These are phyloP conservation scores for Hymenoscyphus occultus DNA, from an alignment of 2,329 filamentous ascomycete genomes.

Conservation along the genomic window DNA sequence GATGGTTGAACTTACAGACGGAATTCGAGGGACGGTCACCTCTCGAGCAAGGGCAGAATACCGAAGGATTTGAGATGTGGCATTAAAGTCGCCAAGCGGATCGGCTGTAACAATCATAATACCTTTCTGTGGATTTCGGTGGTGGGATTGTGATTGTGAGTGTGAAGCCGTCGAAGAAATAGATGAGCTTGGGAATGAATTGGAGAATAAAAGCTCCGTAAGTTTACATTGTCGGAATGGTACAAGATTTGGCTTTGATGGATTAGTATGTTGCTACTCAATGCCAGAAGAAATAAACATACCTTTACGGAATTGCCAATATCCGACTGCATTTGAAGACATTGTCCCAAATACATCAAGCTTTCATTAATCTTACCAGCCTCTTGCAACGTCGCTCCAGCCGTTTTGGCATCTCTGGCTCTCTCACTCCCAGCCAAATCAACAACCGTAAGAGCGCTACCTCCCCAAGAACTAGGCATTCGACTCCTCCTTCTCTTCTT, in stretches of 20 bases:
- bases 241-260: slow-evolving; percentile 64
- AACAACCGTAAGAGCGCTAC: slow-evolving; percentile 80
- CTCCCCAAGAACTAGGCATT: slow-evolving; percentile 63
- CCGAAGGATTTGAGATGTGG: slow-evolving; percentile 90
- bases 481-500: slow-evolving; percentile 67
- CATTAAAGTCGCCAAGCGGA: slow-evolving; percentile 89
- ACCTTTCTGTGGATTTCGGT: slow-evolving; percentile 74
- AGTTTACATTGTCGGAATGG: slow-evolving; percentile 83
- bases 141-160: slow-evolving; percentile 33
- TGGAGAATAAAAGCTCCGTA: slow-evolving; percentile 82
- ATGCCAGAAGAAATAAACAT: slow-evolving; percentile 28
- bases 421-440: slow-evolving; percentile 93
- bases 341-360: slow-evolving; percentile 96
- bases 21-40: slow-evolving; percentile 85
- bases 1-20: slow-evolving; percentile 75
- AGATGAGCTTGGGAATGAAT: slow-evolving; percentile 61
- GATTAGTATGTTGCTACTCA: slow-evolving; percentile 16
- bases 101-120: slow-evolving; percentile 98
- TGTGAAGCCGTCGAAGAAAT: slow-evolving; percentile 24
- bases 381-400: slow-evolving; percentile 86
- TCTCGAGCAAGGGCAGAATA: slow-evolving; percentile 92
- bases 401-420: slow-evolving; percentile 88
- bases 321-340: slow-evolving; percentile 90
- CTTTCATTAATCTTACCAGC: slow-evolving; percentile 98
- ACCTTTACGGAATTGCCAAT: slow-evolving; percentile 72